These are phyloP conservation scores for Thymus mandschuricus DNA, from an alignment of 257 asterid genomes.

Conservation along the genomic window DNA sequence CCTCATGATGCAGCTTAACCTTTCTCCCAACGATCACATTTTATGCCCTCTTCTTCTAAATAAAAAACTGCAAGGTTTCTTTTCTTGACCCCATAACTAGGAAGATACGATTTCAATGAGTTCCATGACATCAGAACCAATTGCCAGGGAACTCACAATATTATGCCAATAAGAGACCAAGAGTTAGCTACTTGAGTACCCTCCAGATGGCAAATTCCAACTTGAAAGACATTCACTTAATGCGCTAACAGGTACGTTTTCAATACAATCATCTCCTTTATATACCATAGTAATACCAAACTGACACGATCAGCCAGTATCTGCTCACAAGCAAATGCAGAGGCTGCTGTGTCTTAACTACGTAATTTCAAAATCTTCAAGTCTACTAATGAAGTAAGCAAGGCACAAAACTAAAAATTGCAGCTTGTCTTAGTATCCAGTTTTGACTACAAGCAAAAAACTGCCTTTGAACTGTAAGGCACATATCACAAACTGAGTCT, in stretches of 20 bases:
- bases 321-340: slow-evolving; percentile 7
- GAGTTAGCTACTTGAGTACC: background rate
- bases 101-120: background rate
- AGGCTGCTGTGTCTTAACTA: background rate
- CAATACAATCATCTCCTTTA: slow-evolving; percentile 2
- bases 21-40: slow-evolving; percentile 5
- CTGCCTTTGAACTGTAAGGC: background rate
- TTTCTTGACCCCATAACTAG: background rate
- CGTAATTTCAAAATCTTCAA: background rate
- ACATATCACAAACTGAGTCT: background rate
- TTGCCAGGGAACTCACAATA: background rate
- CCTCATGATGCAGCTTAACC: background rate
- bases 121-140: background rate
- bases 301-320: slow-evolving; percentile 12
- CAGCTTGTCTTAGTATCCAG: background rate
- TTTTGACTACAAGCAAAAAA: slow-evolving; percentile 3
- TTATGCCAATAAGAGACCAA: background rate
- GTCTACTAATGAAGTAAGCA: background rate
- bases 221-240: background rate
- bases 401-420: background rate
- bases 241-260: background rate
- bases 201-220: background rate
- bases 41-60: background rate
- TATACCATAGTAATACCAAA: background rate
- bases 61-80: slow-evolving; percentile 5